Evolutionary conservation across 2,329 filamentous ascomycete species (phyloP).

Genomic region (Talaromyces sp.): DNA sequence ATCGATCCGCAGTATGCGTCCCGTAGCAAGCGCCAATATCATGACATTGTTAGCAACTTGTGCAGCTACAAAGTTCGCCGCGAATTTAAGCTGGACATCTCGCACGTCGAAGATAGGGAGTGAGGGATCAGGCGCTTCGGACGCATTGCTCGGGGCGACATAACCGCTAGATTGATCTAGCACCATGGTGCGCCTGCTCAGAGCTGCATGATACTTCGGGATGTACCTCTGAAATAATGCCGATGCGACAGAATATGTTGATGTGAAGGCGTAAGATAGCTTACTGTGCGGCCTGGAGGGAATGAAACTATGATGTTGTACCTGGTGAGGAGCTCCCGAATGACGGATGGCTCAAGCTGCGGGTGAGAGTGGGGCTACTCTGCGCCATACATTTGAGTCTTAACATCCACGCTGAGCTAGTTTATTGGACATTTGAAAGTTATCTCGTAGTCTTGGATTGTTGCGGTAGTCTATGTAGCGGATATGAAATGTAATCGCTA

Average conservation of each 20-base stretch:
- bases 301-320: conserved; percentile 2
- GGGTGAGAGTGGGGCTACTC: neutral
- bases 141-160: conserved; percentile 61
- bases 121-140: conserved; percentile 57
- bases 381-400: neutral
- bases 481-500: neutral
- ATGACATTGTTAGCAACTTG: conserved; percentile 98
- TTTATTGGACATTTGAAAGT: neutral
- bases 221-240: neutral
- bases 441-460: neutral
- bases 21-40: conserved; percentile 84
- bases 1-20: conserved; percentile 89
- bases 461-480: neutral
- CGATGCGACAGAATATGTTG: neutral
- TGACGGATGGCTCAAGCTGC: neutral
- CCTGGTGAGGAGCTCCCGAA: neutral
- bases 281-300: neutral
- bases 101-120: conserved; percentile 94
- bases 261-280: neutral
- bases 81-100: conserved; percentile 87
- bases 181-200: conserved; percentile 56
- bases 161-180: conserved; percentile 70
- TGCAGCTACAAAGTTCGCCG: conserved; percentile 91
- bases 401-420: no score
- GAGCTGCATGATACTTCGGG: conserved; percentile 9